A percentile compares a stretch with the other conserved stretches of the same genome.
Evolutionary conservation across 257 asterid genomes (phyloP).

Genomic region (Striga asiatica): DNA sequence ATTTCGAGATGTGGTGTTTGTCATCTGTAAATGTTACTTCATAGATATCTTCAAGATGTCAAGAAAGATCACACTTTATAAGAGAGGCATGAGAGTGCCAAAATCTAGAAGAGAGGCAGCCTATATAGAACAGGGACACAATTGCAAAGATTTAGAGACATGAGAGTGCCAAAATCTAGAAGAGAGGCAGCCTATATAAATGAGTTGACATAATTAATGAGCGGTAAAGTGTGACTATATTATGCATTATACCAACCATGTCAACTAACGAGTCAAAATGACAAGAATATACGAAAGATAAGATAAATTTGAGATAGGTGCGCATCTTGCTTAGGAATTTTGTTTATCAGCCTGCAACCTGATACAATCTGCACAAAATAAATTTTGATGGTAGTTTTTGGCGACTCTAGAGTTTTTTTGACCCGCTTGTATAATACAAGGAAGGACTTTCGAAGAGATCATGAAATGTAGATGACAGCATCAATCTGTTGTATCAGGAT

Average conservation of each 20-base stretch:
- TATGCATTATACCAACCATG: neutral
- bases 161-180: slow-evolving; percentile 1
- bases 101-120: neutral
- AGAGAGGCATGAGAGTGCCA: too few relatives aligned
- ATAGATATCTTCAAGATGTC: too few relatives aligned
- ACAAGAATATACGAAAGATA: neutral
- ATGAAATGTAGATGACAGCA: neutral
- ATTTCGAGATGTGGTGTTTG: too few relatives aligned
- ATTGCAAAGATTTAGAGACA: too few relatives aligned
- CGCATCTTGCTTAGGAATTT: neutral
- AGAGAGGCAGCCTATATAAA: neutral
- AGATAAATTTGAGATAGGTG: neutral
- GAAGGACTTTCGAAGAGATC: neutral
- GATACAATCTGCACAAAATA: slow-evolving; percentile 8
- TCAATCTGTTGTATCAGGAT: slow-evolving; percentile 24
- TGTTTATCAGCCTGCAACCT: neutral
- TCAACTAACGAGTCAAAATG: slow-evolving; percentile 4
- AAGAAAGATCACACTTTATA: too few relatives aligned
- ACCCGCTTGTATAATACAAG: too few relatives aligned
- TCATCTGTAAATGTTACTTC: too few relatives aligned
- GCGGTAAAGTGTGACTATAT: slow-evolving; percentile 4
- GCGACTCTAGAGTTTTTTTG: too few relatives aligned
- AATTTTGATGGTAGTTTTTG: neutral
- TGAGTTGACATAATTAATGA: neutral
- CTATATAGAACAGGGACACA: too few relatives aligned